A percentile compares a stretch with the other conserved stretches of the same genome.
phyloP scores from a whole-genome alignment of 2,329 filamentous ascomycete species.

The Spiromastix sp. region DNA sequence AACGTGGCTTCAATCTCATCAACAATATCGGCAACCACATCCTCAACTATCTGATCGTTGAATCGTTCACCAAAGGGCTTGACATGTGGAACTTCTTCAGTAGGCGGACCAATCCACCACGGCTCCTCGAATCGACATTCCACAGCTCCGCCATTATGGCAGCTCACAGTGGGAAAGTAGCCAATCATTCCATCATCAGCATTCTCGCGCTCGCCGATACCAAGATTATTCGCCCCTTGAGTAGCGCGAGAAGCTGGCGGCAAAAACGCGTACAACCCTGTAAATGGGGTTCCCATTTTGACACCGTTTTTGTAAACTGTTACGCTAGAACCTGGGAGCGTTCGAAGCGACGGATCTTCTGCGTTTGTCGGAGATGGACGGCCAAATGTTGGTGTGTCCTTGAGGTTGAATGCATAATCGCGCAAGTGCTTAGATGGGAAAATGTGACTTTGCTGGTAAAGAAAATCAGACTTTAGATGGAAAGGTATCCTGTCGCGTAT shows the following conservation, averaged over 20 bases:
- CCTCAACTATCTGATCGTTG: slow-evolving; percentile 87
- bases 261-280: slow-evolving; percentile 78
- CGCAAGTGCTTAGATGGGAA: slow-evolving; percentile 81
- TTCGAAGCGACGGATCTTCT: slow-evolving; percentile 70
- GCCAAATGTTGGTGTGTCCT: slow-evolving; percentile 35
- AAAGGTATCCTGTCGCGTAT: slow-evolving; percentile 93
- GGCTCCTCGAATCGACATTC: slow-evolving; percentile 91
- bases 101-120: slow-evolving; percentile 78
- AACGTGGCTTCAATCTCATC: slow-evolving; percentile 73
- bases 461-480: slow-evolving; percentile 83
- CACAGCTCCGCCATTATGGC: slow-evolving; percentile 81
- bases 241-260: slow-evolving; percentile 64
- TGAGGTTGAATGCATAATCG: slow-evolving; percentile 44
- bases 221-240: slow-evolving; percentile 32
- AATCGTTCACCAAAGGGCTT: slow-evolving; percentile 61
- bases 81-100: slow-evolving; percentile 15
- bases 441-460: slow-evolving; percentile 60
- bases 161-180: slow-evolving; percentile 88
- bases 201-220: slow-evolving; percentile 65
- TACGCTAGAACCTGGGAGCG: slow-evolving; percentile 75
- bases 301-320: slow-evolving; percentile 89
- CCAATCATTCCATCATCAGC: slow-evolving; percentile 92
- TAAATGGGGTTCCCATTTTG: slow-evolving; percentile 77
- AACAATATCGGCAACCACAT: slow-evolving; percentile 82
- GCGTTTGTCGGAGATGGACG: slow-evolving; percentile 48